A percentile compares a stretch with the other conserved stretches of the same genome.
Evolutionary conservation across 768 basidiomycete genomes (phyloP).

Genomic region (Boletus sp.): DNA sequence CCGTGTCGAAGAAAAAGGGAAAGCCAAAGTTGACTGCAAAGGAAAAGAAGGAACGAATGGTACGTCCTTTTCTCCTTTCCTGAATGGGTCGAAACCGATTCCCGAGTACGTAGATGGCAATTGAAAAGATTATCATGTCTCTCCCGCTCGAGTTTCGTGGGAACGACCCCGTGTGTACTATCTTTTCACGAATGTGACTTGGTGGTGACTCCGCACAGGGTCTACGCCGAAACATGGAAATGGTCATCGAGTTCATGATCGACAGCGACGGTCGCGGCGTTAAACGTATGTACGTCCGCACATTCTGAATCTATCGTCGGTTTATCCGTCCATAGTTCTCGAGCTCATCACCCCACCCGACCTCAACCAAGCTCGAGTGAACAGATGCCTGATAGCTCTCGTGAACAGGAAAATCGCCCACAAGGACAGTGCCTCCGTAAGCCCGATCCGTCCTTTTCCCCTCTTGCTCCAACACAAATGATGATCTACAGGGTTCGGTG

Average conservation of each 20-base stretch:
- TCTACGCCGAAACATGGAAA: slow-evolving; percentile 76
- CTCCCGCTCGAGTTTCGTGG: slow-evolving; percentile 91
- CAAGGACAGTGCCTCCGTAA: slow-evolving; percentile 67
- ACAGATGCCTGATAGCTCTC: slow-evolving; percentile 90
- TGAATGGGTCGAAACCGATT: neutral
- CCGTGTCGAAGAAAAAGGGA: slow-evolving; percentile 45
- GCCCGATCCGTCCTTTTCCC: slow-evolving; percentile 9
- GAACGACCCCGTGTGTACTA: slow-evolving; percentile 67
- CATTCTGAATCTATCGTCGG: neutral
- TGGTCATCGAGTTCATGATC: slow-evolving; percentile 74
- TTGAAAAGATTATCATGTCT: slow-evolving; percentile 70
- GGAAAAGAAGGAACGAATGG: slow-evolving; percentile 81
- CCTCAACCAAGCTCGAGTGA: slow-evolving; percentile 86
- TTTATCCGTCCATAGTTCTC: slow-evolving; percentile 48
- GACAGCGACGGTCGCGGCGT: slow-evolving; percentile 59
- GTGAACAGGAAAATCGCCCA: slow-evolving; percentile 82
- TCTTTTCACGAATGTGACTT: neutral
- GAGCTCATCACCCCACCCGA: slow-evolving; percentile 79
- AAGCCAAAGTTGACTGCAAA: slow-evolving; percentile 73
- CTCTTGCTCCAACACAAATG: neutral
- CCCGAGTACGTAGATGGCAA: slow-evolving; percentile 42
- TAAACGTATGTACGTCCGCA: slow-evolving; percentile 47
- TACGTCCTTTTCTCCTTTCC: slow-evolving; percentile 33
- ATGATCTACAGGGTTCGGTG: slow-evolving; percentile 51
- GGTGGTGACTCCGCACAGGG: slow-evolving; percentile 39